phyloP scores from a whole-genome alignment of 495 filamentous ascomycete species.

The Talaromyces trachyspermus region DNA sequence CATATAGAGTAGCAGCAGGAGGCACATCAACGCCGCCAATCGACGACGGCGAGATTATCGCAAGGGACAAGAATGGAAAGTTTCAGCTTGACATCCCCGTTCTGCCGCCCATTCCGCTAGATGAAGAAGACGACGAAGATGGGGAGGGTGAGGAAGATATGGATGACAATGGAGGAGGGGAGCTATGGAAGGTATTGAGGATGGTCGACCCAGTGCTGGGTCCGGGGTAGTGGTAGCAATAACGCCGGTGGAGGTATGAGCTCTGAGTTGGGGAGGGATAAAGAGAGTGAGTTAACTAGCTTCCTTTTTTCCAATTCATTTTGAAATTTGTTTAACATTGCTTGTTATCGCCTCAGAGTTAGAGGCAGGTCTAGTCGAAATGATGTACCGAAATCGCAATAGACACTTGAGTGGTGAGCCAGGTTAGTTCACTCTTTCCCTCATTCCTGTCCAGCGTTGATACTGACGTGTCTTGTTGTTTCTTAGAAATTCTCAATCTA shows the following conservation, averaged over 20 bases:
- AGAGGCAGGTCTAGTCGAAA: constrained; percentile 41
- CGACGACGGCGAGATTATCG: constrained; percentile 56
- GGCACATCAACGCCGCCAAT: constrained; percentile 36
- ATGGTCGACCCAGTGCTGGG: constrained; percentile 17
- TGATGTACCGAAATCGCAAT: constrained; percentile 54
- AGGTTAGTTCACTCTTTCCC: no score
- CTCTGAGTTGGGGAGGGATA: constrained; percentile 32
- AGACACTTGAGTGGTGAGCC: constrained; percentile 54
- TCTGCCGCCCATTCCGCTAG: constrained; percentile 37
- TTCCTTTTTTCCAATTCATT: not conserved
- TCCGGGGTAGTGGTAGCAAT: constrained; percentile 12
- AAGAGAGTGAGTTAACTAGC: constrained; percentile 34
- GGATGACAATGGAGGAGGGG: constrained; percentile 17
- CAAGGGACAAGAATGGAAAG: constrained; percentile 66
- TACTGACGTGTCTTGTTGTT: no score
- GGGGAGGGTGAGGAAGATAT: not conserved
- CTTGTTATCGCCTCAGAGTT: no score
- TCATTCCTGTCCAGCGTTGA: no score
- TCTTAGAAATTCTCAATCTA: constrained; percentile 62
- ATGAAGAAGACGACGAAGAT: constrained; percentile 49
- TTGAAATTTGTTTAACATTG: no score
- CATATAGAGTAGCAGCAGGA: no score
- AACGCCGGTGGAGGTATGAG: constrained; percentile 16
- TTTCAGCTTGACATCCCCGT: constrained; percentile 65
- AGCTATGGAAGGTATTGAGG: constrained; percentile 13